These are phyloP conservation scores for Hyphodiscus hymeniophilus DNA, from an alignment of 495 filamentous ascomycete genomes.

Conservation along the genomic window DNA sequence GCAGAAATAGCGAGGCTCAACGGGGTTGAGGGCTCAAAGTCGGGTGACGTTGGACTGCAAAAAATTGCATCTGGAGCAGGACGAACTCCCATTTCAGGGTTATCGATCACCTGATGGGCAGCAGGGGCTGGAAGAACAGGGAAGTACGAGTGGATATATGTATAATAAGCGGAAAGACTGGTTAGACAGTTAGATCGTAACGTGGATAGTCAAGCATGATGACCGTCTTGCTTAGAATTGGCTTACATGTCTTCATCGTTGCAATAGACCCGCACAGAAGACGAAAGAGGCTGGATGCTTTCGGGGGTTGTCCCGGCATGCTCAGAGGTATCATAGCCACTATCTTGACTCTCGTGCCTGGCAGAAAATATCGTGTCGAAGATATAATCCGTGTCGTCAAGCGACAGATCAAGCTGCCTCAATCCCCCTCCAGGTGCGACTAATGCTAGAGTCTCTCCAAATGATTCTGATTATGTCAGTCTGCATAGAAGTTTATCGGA, in stretches of 20 bases:
- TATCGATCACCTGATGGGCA: conserved; percentile 33
- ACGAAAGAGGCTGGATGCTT: conserved; percentile 23
- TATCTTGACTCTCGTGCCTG: conserved; percentile 17
- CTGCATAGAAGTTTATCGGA: conserved; percentile 24
- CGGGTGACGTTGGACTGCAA: conserved; percentile 30
- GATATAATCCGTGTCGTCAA: conserved; percentile 13
- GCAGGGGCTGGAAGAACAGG: conserved; percentile 48
- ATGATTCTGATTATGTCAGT: conserved; percentile 23
- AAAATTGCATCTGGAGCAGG: conserved; percentile 4
- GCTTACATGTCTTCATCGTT: conserved; percentile 18
- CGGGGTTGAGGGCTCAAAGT: conserved; percentile 45
- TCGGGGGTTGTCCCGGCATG: conserved; percentile 17
- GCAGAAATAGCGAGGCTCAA: conserved; percentile 49
- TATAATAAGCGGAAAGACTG: conserved; percentile 53
- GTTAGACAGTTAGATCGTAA: conserved; percentile 20
- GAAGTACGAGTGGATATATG: conserved; percentile 51
- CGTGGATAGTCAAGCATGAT: conserved; percentile 17
- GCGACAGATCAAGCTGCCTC: conserved; percentile 11
- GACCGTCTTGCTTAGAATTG: neutral
- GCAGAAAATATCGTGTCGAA: conserved; percentile 10
- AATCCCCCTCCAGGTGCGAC: conserved; percentile 11
- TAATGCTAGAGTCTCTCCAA: conserved; percentile 4
- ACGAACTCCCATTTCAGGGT: conserved; percentile 32
- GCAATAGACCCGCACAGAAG: conserved; percentile 21
- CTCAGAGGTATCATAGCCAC: conserved; percentile 18